Conservation (phyloP, 164 flowering plant genomes). For the Liriodendron chinense region DNA sequence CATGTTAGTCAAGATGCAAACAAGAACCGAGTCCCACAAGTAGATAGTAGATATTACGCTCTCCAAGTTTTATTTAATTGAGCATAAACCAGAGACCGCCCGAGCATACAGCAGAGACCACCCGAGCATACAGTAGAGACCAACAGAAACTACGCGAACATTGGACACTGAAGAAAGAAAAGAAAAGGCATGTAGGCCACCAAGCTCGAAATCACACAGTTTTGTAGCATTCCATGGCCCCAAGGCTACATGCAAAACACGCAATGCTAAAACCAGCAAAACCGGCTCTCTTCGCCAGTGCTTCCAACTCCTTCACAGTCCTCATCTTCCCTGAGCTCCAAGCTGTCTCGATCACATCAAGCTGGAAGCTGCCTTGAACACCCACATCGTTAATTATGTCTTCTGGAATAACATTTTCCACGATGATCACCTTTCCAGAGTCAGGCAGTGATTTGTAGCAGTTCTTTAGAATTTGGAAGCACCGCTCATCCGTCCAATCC, state of each 20-base stretch:
- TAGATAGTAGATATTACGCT: no score
- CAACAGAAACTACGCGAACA: no score
- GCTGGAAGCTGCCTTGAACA: background rate
- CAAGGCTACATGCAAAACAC: background rate
- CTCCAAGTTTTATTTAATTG: no score
- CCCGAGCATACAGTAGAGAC: no score
- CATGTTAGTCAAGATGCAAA: no score
- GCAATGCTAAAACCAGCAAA: background rate
- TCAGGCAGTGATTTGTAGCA: background rate
- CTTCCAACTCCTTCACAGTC: background rate
- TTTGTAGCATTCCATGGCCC: background rate
- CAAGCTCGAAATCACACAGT: no score
- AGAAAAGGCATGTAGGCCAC: no score
- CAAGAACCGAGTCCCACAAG: no score
- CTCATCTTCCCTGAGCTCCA: background rate
- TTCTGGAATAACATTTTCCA: background rate
- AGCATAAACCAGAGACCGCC: no score
- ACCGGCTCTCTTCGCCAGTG: background rate
- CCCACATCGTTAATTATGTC: background rate
- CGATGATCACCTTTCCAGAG: background rate
- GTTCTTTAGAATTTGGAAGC: background rate
- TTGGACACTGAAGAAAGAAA: no score
- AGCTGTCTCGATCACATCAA: background rate
- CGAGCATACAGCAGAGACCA: no score
- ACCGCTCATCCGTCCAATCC: background rate